Conservation (phyloP, 495 filamentous ascomycete species). For the Penicillium lagena region DNA sequence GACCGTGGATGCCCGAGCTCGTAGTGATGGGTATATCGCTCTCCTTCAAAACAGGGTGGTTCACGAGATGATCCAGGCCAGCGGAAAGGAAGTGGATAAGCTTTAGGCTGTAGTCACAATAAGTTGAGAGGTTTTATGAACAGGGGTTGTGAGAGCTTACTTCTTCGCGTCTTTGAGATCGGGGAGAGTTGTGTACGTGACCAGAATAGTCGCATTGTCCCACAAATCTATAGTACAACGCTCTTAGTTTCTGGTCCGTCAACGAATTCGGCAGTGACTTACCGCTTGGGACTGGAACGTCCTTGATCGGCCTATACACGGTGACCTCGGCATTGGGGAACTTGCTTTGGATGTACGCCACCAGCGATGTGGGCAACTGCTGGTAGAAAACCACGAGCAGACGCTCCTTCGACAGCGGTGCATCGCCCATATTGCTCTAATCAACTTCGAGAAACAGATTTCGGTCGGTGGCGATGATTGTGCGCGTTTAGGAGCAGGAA, state of each 20-base stretch:
- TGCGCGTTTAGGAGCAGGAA: background rate
- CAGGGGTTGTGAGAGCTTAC: conserved; percentile 7
- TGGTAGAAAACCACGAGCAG: conserved; percentile 40
- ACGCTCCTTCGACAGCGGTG: conserved; percentile 17
- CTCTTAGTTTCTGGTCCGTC: too few species aligned
- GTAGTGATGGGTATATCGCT: conserved; percentile 62
- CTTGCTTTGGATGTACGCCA: conserved; percentile 36
- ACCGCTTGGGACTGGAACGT: conserved; percentile 10
- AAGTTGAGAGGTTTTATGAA: background rate
- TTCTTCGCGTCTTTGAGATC: conserved; percentile 17
- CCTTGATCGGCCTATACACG: conserved; percentile 13
- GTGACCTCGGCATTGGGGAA: conserved; percentile 48
- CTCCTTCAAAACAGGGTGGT: conserved; percentile 57
- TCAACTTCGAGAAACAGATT: background rate
- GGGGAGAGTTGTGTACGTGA: conserved; percentile 52
- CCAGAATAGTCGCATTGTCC: conserved; percentile 56
- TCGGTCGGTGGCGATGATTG: background rate
- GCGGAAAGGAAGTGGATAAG: conserved; percentile 72
- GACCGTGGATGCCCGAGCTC: conserved; percentile 71
- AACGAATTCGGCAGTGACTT: background rate
- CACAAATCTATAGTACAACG: conserved; percentile 34
- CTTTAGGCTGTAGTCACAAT: conserved; percentile 42
- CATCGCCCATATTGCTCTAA: conserved; percentile 31
- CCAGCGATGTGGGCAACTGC: conserved; percentile 25
- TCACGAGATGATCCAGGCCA: conserved; percentile 61